phyloP scores from a whole-genome alignment of 177 flowering plant species.

The Vitis hybrid region DNA sequence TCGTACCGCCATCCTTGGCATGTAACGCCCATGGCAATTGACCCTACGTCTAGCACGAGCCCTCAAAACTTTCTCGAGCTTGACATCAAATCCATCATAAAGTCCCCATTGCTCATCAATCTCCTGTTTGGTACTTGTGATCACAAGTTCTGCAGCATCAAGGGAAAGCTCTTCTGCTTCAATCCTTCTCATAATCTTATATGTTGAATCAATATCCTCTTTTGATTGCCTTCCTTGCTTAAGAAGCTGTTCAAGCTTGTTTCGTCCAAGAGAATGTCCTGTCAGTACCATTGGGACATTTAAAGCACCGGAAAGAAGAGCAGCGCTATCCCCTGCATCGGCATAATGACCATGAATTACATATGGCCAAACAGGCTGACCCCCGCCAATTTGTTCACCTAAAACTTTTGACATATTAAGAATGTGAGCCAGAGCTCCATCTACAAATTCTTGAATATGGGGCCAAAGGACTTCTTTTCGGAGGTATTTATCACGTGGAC shows the following conservation, averaged over 20 bases:
- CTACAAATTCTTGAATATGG: slow-evolving; percentile 88
- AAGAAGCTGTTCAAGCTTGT: slow-evolving; percentile 94
- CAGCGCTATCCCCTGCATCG: slow-evolving; percentile 98
- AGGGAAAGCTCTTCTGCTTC: slow-evolving; percentile 97
- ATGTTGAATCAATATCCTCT: slow-evolving; percentile 90
- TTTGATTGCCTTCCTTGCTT: slow-evolving; percentile 96
- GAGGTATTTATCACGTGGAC: slow-evolving; percentile 85
- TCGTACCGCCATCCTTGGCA: slow-evolving; percentile 98
- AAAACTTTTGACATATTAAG: slow-evolving; percentile 88
- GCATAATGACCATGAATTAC: slow-evolving; percentile 98
- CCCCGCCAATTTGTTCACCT: slow-evolving; percentile 84
- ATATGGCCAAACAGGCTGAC: slow-evolving; percentile 91
- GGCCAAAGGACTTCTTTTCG: slow-evolving; percentile 89
- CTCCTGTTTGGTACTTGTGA: slow-evolving; percentile 95
- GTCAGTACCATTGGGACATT: slow-evolving; percentile 98
- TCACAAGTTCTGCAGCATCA: slow-evolving; percentile 96
- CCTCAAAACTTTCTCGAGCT: slow-evolving; percentile 86
- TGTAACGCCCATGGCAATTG: slow-evolving; percentile 85
- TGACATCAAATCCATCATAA: slow-evolving; percentile 98
- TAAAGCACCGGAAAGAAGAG: slow-evolving; percentile 93
- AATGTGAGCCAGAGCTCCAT: slow-evolving; percentile 89
- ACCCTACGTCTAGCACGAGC: slow-evolving; percentile 92
- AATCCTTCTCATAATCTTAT: slow-evolving; percentile 90
- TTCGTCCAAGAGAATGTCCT: slow-evolving; percentile 94
- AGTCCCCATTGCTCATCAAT: slow-evolving; percentile 98